Evolutionary conservation across 495 filamentous ascomycete species (phyloP).

Genomic region (Xeromyces bisporus): DNA sequence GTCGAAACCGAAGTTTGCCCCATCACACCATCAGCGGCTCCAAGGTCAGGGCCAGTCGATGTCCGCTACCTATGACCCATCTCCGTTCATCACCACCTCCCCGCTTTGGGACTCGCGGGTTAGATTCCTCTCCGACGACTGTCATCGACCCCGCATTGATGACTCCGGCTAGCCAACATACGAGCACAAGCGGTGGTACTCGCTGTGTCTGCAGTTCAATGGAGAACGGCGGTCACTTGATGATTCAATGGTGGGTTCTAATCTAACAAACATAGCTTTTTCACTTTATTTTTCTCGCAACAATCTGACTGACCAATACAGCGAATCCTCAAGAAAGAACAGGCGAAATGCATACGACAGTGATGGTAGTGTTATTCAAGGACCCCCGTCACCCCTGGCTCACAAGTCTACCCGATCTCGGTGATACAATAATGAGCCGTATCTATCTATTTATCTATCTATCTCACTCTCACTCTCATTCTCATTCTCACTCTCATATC

Average conservation of each 20-base stretch:
- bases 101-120: conserved; percentile 21
- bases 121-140: conserved; percentile 46
- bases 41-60: conserved; percentile 13
- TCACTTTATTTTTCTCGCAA: not conserved
- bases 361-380: conserved; percentile 35
- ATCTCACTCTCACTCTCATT: not conserved
- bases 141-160: conserved; percentile 47
- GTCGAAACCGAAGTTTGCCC: conserved; percentile 34
- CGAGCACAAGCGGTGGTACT: conserved; percentile 38
- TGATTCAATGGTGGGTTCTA: conserved; percentile 65
- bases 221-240: conserved; percentile 47
- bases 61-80: conserved; percentile 20
- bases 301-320: conserved; percentile 23
- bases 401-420: conserved; percentile 44
- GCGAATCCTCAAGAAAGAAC: conserved; percentile 77
- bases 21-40: conserved; percentile 16
- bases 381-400: conserved; percentile 42
- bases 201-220: conserved; percentile 58
- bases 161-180: conserved; percentile 45
- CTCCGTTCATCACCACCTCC: conserved; percentile 31
- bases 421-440: conserved; percentile 6
- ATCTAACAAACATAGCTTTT: not conserved
- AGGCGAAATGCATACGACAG: conserved; percentile 61
- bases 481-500: no score
- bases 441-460: not conserved